Evolutionary conservation across 1,284 basidiomycete genomes (phyloP).

Genomic region (Ustilago loliicola): DNA sequence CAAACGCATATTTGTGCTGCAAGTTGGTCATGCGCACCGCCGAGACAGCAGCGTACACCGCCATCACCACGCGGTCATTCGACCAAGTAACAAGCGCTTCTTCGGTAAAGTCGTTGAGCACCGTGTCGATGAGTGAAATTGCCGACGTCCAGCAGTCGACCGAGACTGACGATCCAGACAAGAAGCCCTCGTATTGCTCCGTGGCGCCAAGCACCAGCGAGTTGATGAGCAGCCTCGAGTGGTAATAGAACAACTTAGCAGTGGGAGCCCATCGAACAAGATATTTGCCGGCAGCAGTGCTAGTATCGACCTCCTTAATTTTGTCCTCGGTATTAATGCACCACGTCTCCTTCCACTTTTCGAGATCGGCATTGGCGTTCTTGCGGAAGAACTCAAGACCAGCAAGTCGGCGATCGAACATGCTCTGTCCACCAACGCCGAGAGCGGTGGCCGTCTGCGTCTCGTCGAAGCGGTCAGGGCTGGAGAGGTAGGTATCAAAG

Average conservation of each 20-base stretch:
- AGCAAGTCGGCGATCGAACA: slow-evolving; percentile 46
- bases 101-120: slow-evolving; percentile 55
- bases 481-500: slow-evolving; percentile 52
- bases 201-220: slow-evolving; percentile 56
- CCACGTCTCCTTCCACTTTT: slow-evolving; percentile 64
- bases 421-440: slow-evolving; percentile 49
- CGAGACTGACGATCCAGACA: slow-evolving; percentile 45
- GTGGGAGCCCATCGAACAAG: slow-evolving; percentile 59
- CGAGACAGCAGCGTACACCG: slow-evolving; percentile 59
- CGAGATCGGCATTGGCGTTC: slow-evolving; percentile 57
- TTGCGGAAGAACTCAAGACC: slow-evolving; percentile 58
- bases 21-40: slow-evolving; percentile 60
- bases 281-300: slow-evolving; percentile 53
- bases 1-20: slow-evolving; percentile 54
- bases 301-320: slow-evolving; percentile 55
- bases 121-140: slow-evolving; percentile 55
- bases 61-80: slow-evolving; percentile 61
- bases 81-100: slow-evolving; percentile 55
- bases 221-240: slow-evolving; percentile 60
- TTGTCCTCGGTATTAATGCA: slow-evolving; percentile 57
- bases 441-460: slow-evolving; percentile 48
- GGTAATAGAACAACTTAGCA: slow-evolving; percentile 58
- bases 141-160: slow-evolving; percentile 60
- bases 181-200: slow-evolving; percentile 51
- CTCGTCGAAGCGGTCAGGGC: slow-evolving; percentile 48